Evolutionary conservation across 768 basidiomycete species (phyloP), one percentile per base, ranked within the genome.

Genomic region (Tulasnella sp.): DNA sequence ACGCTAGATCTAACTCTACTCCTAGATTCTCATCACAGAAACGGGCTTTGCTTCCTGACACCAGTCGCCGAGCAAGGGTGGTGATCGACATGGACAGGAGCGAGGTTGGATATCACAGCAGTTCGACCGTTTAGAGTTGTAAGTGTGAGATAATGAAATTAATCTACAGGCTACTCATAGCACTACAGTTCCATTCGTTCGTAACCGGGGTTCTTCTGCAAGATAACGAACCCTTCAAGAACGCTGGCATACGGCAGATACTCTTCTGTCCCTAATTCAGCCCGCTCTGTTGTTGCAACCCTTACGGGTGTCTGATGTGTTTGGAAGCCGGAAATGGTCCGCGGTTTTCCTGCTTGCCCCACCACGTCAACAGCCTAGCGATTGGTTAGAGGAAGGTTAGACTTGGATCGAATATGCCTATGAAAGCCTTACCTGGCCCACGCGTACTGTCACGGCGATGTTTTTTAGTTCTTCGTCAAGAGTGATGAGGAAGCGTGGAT

Each of bases 301-400:
- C 96, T 85, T 52, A 99, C 96, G 1, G 94, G 96, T 46, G 96
- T 92, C 68, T 88, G 83, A 72, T 98, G 92, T 15, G 96, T 99
- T 72, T 97, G 94, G 88, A 99, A 98, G 41, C 92, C 92, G 24
- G 90, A 92, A 64, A 96, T 96, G 51, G 92, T 92, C 62, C 91
- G 79, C 62, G 96, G 90, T 71, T 97, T 98, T 43, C 96, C 96
- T 0, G 96, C 96, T 73, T 97, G 89, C 15, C 94, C 96, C 49
- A 99, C 89, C 50, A 96, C 91, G 67, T 99, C 94, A 64, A 98
- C 85, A 3, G 96, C 96, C 81, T 94, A 71, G 43, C 52, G 17
- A 46, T 45, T 15, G n/a, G n/a, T n/a, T n/a, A n/a, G 43, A 24
- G 48, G 30, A 44, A 45, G 4, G 50, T 53, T 17, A 45, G 51